These are phyloP conservation scores for Acorus calamus DNA, from an alignment of 106 monocot genomes.

Conservation along the genomic window DNA sequence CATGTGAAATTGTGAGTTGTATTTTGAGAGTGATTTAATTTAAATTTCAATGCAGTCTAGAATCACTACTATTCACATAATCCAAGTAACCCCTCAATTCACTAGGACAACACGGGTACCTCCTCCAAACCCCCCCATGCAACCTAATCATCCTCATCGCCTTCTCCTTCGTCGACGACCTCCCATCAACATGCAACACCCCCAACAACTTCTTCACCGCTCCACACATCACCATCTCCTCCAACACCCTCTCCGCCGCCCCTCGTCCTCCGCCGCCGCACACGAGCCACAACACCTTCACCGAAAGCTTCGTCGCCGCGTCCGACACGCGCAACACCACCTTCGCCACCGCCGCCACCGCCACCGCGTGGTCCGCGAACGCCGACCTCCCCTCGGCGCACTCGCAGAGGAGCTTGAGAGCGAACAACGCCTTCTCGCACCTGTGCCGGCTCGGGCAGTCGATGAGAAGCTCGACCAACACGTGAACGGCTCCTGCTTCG, in stretches of 20 bases:
- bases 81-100: constrained; percentile 32
- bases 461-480: constrained; percentile 58
- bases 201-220: constrained; percentile 48
- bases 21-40: too few species aligned
- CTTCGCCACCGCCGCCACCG: constrained; percentile 48
- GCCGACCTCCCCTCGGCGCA: constrained; percentile 66
- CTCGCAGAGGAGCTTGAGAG: constrained; percentile 58
- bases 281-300: constrained; percentile 67
- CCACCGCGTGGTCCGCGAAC: constrained; percentile 49
- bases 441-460: constrained; percentile 31
- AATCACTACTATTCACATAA: too few species aligned
- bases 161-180: constrained; percentile 45
- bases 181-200: constrained; percentile 41
- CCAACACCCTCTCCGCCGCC: constrained; percentile 43
- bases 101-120: constrained; percentile 52
- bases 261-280: constrained; percentile 20
- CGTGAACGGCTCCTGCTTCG: constrained; percentile 51
- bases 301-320: constrained; percentile 44
- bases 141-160: constrained; percentile 43
- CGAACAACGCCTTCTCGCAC: constrained; percentile 43
- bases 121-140: constrained; percentile 47
- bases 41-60: too few species aligned
- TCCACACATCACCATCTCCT: constrained; percentile 61
- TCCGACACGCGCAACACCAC: constrained; percentile 59
- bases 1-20: too few species aligned